Base-by-base conservation (phyloP, 306 rosid species). In the Dryas octopetala region DNA sequence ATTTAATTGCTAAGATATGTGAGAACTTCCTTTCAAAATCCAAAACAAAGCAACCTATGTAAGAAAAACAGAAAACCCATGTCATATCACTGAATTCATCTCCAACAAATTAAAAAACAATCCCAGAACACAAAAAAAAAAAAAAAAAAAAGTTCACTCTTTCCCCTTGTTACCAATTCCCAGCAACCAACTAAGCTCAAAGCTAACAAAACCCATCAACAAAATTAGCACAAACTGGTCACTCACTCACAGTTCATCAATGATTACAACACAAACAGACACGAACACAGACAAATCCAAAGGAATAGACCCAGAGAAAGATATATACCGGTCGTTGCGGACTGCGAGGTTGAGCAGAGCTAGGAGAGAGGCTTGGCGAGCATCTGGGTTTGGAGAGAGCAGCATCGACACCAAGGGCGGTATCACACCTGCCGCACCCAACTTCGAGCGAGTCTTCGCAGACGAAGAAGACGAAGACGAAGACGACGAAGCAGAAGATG, bases 271-370 rank as follows among this genome's bases (percentile, higher is more conserved):
- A 1, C 38, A 32, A 32, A 32, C 38, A 32, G 3, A 32, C 38
- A 32, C 38, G 49, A 60, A 53, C 32, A n/a, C 7, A 53, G 3
- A 32, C 7, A 41, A 45, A 76, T 41, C 44, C 23, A 12, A 66
- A 40, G 48, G 50, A 14, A 63, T 2, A 16, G 26, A 5, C 2
- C 3, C 17, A 10, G 5, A 15, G 71, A 44, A 28, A 71, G 48
- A 46, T 65, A 28, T 64, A 55, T 48, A 93, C 98, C 95, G 73
- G 78, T 90, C 97, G 43, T 93, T 85, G 58, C 95, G 91, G 54
- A 88, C 96, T 19, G 98, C 98, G 53, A 93, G 95, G 64, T 93
- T 93, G 83, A 93, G 98, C 50, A 93, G 95, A 28, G 97, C 98
- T 28, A 93, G 97, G 60, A 93, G 95, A 73, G 98, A 86, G 70